Conservation (phyloP, 257 asterid genomes). For the Rhazya stricta region DNA sequence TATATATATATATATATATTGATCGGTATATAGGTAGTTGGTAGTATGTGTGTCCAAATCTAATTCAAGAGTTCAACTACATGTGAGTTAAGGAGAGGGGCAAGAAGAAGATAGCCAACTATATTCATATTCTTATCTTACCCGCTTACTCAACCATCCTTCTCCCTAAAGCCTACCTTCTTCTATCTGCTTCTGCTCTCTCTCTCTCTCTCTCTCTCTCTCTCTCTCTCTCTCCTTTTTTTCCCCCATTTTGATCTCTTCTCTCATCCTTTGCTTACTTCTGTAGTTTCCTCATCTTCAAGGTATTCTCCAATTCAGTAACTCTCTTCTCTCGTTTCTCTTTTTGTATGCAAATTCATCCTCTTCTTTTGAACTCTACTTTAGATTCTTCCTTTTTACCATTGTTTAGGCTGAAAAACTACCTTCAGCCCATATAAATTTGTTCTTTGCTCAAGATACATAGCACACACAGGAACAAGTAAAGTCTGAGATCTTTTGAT, state of each 20-base stretch:
- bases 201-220: background rate
- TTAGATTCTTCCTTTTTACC: background rate
- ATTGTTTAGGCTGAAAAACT: background rate
- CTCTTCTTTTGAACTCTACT: conserved; percentile 11
- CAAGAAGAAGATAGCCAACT: background rate
- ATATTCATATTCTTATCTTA: conserved; percentile 15
- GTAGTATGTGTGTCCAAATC: background rate
- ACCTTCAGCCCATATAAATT: conserved; percentile 1
- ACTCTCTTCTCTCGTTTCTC: conserved; percentile 11
- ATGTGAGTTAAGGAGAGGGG: background rate
- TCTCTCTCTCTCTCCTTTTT: conserved; percentile 5
- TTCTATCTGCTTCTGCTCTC: background rate
- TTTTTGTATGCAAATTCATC: background rate
- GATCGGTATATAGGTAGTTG: background rate
- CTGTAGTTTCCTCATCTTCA: conserved; percentile 46
- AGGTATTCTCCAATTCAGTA: conserved; percentile 51
- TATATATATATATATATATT: background rate
- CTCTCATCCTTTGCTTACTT: conserved; percentile 36
- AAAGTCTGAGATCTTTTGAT: background rate
- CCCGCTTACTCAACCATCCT: conserved; percentile 13
- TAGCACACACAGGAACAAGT: background rate
- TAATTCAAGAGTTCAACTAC: background rate
- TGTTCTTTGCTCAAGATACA: background rate
- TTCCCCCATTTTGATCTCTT: conserved; percentile 7
- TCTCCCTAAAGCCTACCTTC: conserved; percentile 17